These are phyloP conservation scores for Cytospora leucostoma DNA, from an alignment of 2,329 filamentous ascomycete species.

Conservation along the genomic window DNA sequence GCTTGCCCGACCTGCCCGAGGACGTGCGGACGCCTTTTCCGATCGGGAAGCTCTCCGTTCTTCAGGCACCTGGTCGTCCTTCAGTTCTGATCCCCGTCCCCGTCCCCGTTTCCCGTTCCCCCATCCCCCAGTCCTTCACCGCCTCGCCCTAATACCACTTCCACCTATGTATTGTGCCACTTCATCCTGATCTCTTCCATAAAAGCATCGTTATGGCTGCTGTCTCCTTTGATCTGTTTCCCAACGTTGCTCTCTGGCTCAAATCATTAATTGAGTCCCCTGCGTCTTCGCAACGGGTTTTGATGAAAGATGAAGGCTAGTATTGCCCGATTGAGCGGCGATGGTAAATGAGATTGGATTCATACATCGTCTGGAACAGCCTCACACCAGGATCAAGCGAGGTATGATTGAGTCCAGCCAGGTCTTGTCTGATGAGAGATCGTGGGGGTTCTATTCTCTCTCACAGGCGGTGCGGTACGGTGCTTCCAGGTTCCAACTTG, in stretches of 20 bases:
- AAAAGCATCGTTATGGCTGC: not conserved
- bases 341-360: not conserved
- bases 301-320: too few relatives aligned
- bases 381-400: not conserved
- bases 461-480: too few relatives aligned
- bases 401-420: not conserved
- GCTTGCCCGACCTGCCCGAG: constrained; percentile 14
- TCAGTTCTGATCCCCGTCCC: too few relatives aligned
- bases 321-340: too few relatives aligned
- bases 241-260: not conserved
- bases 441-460: not conserved
- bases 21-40: not conserved
- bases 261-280: not conserved
- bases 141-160: not conserved
- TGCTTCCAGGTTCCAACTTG: not conserved
- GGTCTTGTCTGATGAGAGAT: not conserved
- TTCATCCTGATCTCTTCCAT: not conserved
- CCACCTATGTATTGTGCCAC: not conserved
- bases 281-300: not conserved
- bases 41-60: constrained; percentile 2
- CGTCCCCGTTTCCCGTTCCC: too few relatives aligned
- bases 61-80: not conserved
- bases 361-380: not conserved
- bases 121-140: not conserved
- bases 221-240: too few relatives aligned